Percentiles rank a stretch among this genome's conserved stretches.
phyloP scores from a whole-genome alignment of 495 filamentous ascomycete species.

The Barbatosphaeria neglecta region DNA sequence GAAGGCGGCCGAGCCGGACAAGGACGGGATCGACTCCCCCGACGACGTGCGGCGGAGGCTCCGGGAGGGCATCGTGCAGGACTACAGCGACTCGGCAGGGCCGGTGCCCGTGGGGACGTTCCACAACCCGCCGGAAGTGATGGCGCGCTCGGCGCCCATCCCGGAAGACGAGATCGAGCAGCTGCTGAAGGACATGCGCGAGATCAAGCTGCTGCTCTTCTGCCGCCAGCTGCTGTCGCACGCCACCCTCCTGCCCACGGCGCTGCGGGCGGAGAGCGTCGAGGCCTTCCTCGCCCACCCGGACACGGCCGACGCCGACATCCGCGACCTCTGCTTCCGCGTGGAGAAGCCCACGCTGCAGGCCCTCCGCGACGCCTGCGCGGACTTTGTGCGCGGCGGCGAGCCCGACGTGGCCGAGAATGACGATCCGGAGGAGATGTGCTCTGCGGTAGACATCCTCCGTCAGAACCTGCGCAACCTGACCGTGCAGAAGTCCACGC shows the following conservation, averaged over 20 bases:
- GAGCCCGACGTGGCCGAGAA: slow-evolving; percentile 18
- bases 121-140: slow-evolving; percentile 22
- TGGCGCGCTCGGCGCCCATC: slow-evolving; percentile 23
- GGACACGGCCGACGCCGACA: slow-evolving; percentile 28
- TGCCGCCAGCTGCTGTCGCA: slow-evolving; percentile 38
- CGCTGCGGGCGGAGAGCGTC: slow-evolving; percentile 28
- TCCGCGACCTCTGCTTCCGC: slow-evolving; percentile 37
- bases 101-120: slow-evolving; percentile 26
- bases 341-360: slow-evolving; percentile 34
- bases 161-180: slow-evolving; percentile 30
- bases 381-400: slow-evolving; percentile 34
- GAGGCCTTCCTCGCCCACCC: slow-evolving; percentile 35
- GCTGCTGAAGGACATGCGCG: slow-evolving; percentile 30
- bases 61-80: slow-evolving; percentile 26
- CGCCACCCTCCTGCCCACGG: slow-evolving; percentile 33
- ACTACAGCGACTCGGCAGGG: slow-evolving; percentile 18
- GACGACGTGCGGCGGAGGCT: slow-evolving; percentile 26
- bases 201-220: slow-evolving; percentile 40
- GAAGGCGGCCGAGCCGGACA: slow-evolving; percentile 16
- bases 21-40: slow-evolving; percentile 29
- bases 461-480: slow-evolving; percentile 11
- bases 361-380: slow-evolving; percentile 40
- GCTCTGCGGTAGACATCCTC: slow-evolving; percentile 11
- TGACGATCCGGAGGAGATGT: slow-evolving; percentile 6
- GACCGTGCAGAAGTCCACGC: slow-evolving; percentile 7